phyloP scores from a whole-genome alignment of 2,329 filamentous ascomycete species.

The Thelonectria olida region DNA sequence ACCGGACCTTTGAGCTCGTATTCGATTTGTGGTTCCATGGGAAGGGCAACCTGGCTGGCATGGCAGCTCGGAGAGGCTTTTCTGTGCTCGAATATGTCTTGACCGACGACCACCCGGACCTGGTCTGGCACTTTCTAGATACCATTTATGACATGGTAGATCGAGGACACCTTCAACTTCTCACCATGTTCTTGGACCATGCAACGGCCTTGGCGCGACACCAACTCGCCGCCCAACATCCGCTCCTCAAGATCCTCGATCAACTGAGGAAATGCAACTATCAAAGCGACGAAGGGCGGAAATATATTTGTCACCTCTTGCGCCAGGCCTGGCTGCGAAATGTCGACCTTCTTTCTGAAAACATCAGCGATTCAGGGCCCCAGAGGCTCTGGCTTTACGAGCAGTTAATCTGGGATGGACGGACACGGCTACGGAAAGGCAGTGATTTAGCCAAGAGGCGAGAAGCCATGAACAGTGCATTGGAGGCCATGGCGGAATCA shows the following conservation, averaged over 20 bases:
- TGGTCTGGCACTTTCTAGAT: slow-evolving; percentile 50
- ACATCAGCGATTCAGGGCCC: slow-evolving; percentile 41
- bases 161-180: slow-evolving; percentile 45
- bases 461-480: slow-evolving; percentile 43
- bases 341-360: slow-evolving; percentile 44
- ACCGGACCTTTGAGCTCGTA: slow-evolving; percentile 50
- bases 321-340: slow-evolving; percentile 50
- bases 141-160: slow-evolving; percentile 51
- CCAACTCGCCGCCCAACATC: slow-evolving; percentile 45
- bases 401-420: slow-evolving; percentile 51
- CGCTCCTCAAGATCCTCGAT: slow-evolving; percentile 45
- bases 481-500: slow-evolving; percentile 36
- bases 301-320: slow-evolving; percentile 45
- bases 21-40: slow-evolving; percentile 50
- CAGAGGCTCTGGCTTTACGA: slow-evolving; percentile 50
- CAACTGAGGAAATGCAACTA: slow-evolving; percentile 45
- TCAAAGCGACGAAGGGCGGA: slow-evolving; percentile 42
- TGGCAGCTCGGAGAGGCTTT: slow-evolving; percentile 48
- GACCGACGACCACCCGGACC: slow-evolving; percentile 48
- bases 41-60: slow-evolving; percentile 46
- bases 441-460: slow-evolving; percentile 42
- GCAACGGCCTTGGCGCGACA: slow-evolving; percentile 41
- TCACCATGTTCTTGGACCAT: slow-evolving; percentile 47
- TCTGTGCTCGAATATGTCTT: slow-evolving; percentile 49
- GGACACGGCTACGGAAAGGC: slow-evolving; percentile 45